A percentile compares a stretch with the other conserved stretches of the same genome.
These are phyloP conservation scores for Lichenothelia convexa DNA, from an alignment of 495 filamentous ascomycete genomes.

Conservation along the genomic window DNA sequence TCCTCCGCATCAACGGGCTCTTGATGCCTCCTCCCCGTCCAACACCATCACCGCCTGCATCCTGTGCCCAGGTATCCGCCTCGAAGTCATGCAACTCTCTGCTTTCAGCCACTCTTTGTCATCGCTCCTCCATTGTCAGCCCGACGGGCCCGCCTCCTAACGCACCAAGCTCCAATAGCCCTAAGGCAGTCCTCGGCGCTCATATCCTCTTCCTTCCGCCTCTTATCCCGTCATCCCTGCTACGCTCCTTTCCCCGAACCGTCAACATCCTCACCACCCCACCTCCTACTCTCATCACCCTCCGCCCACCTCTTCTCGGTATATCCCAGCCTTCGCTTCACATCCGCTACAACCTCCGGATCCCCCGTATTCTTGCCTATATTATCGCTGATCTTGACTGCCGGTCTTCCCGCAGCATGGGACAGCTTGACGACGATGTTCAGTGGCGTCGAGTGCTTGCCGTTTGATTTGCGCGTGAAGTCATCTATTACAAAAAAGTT, in stretches of 20 bases:
- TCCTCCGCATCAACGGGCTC: no score
- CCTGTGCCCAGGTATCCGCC: no score
- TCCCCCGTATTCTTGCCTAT: slow-evolving; percentile 93
- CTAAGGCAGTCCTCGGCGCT: no score
- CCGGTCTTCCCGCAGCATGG: slow-evolving; percentile 61
- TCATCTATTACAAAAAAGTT: slow-evolving; percentile 58
- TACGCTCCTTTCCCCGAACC: not conserved
- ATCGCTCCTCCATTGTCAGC: no score
- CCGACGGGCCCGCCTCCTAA: no score
- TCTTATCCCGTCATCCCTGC: not conserved
- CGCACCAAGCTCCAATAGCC: no score
- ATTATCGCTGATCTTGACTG: slow-evolving; percentile 94
- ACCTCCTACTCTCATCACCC: slow-evolving; percentile 69
- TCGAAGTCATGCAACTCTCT: no score
- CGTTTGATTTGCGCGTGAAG: slow-evolving; percentile 45
- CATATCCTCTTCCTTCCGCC: no score
- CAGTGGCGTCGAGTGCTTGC: slow-evolving; percentile 73
- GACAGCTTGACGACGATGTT: slow-evolving; percentile 97
- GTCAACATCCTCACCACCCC: slow-evolving; percentile 39
- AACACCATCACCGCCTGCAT: no score
- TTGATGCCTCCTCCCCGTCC: no score
- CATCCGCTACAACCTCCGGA: slow-evolving; percentile 51
- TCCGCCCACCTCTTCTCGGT: slow-evolving; percentile 64
- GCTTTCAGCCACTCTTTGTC: no score
- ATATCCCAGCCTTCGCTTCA: slow-evolving; percentile 75